A percentile compares a stretch with the other conserved stretches of the same genome.
Evolutionary conservation across 2,329 filamentous ascomycete genomes (phyloP).

Genomic region (Calonectria crousiana): DNA sequence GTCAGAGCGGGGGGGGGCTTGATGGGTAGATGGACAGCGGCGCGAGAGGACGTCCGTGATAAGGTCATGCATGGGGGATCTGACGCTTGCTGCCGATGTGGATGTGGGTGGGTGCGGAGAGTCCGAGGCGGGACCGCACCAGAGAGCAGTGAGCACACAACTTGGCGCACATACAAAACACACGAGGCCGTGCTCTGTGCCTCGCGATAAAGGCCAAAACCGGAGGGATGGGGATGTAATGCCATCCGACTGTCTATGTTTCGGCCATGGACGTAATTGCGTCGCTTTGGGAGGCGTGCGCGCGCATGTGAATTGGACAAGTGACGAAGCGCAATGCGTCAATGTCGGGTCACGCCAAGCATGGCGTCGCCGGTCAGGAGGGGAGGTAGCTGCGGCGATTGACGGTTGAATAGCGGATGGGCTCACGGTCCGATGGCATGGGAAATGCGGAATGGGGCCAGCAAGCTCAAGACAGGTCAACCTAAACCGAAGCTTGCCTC

Average conservation of each 20-base stretch:
- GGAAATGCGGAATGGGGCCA: not conserved
- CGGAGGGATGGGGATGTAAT: constrained; percentile 1
- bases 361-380: not conserved
- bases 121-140: constrained; percentile 35
- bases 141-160: constrained; percentile 9
- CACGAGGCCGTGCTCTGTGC: not conserved
- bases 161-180: constrained; percentile 6
- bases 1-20: constrained; percentile 19
- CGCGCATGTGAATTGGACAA: not conserved
- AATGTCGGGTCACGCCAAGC: not conserved
- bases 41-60: constrained; percentile 35
- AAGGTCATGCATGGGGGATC: constrained; percentile 46
- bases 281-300: not conserved
- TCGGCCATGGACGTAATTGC: not conserved
- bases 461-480: not conserved
- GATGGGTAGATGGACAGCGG: constrained; percentile 27
- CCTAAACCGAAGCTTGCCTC: constrained; percentile 2
- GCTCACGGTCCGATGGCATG: not conserved
- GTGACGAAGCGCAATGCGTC: constrained; percentile 6
- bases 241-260: not conserved
- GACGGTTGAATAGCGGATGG: not conserved
- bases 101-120: constrained; percentile 35
- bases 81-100: constrained; percentile 37
- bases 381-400: not conserved
- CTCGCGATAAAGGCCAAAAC: not conserved